Evolutionary conservation across 1,284 basidiomycete species (phyloP).

Genomic region (Hymenochaete sp.): DNA sequence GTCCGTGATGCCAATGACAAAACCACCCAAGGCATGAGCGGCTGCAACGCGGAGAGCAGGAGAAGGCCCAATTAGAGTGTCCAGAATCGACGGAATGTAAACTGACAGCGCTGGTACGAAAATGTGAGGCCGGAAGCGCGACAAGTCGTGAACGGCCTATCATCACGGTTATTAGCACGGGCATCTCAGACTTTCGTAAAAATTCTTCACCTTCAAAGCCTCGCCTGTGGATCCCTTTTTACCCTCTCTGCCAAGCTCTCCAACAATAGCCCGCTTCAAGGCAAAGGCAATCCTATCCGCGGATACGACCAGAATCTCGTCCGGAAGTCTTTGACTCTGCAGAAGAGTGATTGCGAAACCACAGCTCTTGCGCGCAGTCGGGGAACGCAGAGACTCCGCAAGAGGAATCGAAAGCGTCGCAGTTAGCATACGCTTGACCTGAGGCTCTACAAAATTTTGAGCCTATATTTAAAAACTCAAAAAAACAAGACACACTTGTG

Average conservation of each 20-base stretch:
- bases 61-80: conserved; percentile 54
- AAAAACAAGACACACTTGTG: conserved; percentile 37
- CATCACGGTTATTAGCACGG: conserved; percentile 14
- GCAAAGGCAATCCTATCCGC: conserved; percentile 59
- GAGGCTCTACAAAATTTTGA: conserved; percentile 35
- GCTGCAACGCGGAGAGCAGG: conserved; percentile 55
- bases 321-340: conserved; percentile 59
- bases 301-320: conserved; percentile 46
- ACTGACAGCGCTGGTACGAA: conserved; percentile 57
- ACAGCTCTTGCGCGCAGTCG: conserved; percentile 74
- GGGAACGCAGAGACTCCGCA: conserved; percentile 57
- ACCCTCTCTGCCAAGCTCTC: conserved; percentile 75
- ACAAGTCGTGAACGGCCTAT: conserved; percentile 66
- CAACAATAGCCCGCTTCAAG: conserved; percentile 65
- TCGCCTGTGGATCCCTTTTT: conserved; percentile 73
- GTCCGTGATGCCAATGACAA: conserved; percentile 39
- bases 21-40: conserved; percentile 63
- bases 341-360: conserved; percentile 65
- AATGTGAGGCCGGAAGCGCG: conserved; percentile 46
- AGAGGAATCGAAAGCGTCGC: conserved; percentile 62
- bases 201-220: conserved; percentile 50
- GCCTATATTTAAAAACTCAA: background rate
- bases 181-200: conserved; percentile 15
- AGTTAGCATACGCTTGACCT: conserved; percentile 51
- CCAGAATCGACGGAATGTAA: conserved; percentile 51